Evolutionary conservation across 192 early-diverging fungal species (phyloP).

Genomic region (Backusella psychrophila): DNA sequence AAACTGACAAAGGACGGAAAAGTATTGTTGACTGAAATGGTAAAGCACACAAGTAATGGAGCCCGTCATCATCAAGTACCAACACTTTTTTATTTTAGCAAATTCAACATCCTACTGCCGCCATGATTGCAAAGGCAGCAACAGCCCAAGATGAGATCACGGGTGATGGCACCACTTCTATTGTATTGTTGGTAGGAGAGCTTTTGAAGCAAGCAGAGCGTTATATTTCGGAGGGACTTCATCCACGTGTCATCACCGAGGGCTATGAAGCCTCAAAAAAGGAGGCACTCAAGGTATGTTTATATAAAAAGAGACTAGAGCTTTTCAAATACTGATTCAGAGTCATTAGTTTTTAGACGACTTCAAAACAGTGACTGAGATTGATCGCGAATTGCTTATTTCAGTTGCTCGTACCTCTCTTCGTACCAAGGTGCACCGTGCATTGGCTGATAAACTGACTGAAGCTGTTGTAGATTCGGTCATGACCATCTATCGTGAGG

Average conservation of each 20-base stretch:
- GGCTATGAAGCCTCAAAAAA: constrained; percentile 97
- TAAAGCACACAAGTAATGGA: constrained; percentile 34
- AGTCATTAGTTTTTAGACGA: constrained; percentile 76
- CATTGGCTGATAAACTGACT: constrained; percentile 87
- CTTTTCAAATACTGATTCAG: not conserved
- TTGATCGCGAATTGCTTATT: constrained; percentile 90
- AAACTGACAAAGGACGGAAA: constrained; percentile 99
- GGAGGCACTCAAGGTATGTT: constrained; percentile 88
- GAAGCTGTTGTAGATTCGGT: constrained; percentile 98
- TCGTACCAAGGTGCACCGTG: constrained; percentile 89
- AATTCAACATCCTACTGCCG: constrained; percentile 99
- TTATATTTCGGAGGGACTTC: constrained; percentile 94
- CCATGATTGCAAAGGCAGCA: constrained; percentile 98
- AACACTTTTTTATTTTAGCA: constrained; percentile 59
- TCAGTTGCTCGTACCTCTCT: constrained; percentile 94
- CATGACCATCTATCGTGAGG: constrained; percentile 76
- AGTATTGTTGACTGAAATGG: constrained; percentile 98
- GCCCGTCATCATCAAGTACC: not conserved
- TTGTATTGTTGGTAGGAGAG: constrained; percentile 96
- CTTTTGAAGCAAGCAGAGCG: constrained; percentile 94
- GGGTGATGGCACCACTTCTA: constrained; percentile 97
- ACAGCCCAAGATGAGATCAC: constrained; percentile 99
- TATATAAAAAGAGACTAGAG: constrained; percentile 33
- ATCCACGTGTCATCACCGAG: constrained; percentile 95
- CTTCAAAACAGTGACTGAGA: constrained; percentile 68